A percentile compares a stretch with the other conserved stretches of the same genome.
phyloP scores from a whole-genome alignment of 768 basidiomycete genomes.

The Daedalea quercina region DNA sequence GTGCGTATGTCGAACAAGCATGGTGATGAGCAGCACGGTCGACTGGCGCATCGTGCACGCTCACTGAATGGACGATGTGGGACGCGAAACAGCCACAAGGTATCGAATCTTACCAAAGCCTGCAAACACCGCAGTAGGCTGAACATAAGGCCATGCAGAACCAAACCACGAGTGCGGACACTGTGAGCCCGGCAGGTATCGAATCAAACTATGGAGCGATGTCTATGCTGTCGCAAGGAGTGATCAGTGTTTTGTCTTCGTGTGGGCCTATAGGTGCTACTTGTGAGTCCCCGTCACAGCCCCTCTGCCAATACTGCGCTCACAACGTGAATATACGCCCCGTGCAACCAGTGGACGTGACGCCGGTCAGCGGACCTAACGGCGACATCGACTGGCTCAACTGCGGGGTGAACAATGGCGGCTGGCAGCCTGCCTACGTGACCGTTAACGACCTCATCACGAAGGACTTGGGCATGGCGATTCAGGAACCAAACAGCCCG shows the following conservation, averaged over 20 bases:
- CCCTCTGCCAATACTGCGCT: no score
- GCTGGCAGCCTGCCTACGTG: constrained; percentile 72
- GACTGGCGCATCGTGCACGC: constrained; percentile 4
- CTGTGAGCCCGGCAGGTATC: background rate
- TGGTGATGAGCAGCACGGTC: background rate
- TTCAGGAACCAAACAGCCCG: constrained; percentile 42
- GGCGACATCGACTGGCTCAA: constrained; percentile 72
- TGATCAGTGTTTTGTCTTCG: constrained; percentile 2
- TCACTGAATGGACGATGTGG: constrained; percentile 6
- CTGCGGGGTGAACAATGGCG: constrained; percentile 57
- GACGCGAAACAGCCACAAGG: constrained; percentile 1
- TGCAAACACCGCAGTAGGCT: background rate
- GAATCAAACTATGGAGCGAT: background rate
- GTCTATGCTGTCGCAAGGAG: background rate
- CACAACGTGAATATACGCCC: no score
- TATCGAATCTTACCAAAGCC: background rate
- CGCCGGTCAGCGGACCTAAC: constrained; percentile 53
- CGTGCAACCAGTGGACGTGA: constrained; percentile 38
- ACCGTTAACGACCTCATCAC: constrained; percentile 43
- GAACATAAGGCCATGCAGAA: background rate
- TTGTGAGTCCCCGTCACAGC: constrained; percentile 14
- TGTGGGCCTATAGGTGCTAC: constrained; percentile 6
- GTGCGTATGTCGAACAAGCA: constrained; percentile 18
- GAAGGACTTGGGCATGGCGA: constrained; percentile 38
- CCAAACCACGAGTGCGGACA: background rate